Evolutionary conservation across 345 rosid species (phyloP).

Genomic region (Iberis pinnata): DNA sequence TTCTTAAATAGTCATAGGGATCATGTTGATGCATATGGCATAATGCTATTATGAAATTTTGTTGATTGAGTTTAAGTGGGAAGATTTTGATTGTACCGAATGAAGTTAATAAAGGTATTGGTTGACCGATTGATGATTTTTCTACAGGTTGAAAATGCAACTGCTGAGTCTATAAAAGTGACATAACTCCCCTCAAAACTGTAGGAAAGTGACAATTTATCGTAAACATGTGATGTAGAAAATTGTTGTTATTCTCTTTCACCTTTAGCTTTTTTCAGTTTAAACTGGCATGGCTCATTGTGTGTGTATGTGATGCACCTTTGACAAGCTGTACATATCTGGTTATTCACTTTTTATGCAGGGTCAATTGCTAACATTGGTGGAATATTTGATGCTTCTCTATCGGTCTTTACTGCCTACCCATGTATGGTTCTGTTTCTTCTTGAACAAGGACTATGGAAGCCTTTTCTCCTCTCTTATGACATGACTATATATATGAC

Average conservation of each 20-base stretch:
- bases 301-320: not conserved
- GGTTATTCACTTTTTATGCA: constrained; percentile 29
- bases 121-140: constrained; percentile 1
- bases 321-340: constrained; percentile 14
- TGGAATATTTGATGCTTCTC: constrained; percentile 59
- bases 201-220: constrained; percentile 53
- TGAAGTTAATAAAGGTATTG: not conserved
- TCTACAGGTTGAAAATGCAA: constrained; percentile 40
- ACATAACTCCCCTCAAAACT: constrained; percentile 40
- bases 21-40: no score
- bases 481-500: constrained; percentile 78
- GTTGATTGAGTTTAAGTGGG: no score
- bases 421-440: constrained; percentile 87
- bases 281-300: constrained; percentile 4
- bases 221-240: constrained; percentile 68
- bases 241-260: no score
- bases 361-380: constrained; percentile 80
- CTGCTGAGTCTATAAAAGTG: constrained; percentile 26
- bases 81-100: no score
- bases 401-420: constrained; percentile 80
- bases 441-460: constrained; percentile 77
- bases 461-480: constrained; percentile 77
- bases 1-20: no score
- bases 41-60: no score
- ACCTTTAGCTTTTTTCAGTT: no score